Evolutionary conservation across 2,329 filamentous ascomycete genomes (phyloP).

Genomic region (Balansia obtecta): DNA sequence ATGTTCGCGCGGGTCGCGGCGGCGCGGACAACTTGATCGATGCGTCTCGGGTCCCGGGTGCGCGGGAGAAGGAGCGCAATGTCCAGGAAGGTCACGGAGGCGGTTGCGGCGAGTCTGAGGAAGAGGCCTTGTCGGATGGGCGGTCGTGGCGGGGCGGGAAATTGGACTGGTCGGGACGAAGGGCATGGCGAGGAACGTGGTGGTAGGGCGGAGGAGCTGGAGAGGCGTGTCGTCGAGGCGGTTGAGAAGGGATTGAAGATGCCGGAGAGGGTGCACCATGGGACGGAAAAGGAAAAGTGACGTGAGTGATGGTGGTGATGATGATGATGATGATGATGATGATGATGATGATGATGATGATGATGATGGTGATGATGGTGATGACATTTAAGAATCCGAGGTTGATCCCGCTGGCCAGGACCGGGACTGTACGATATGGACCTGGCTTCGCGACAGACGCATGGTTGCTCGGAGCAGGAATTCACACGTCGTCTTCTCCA

Average conservation of each 20-base stretch:
- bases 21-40: conserved; percentile 49
- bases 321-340: background rate
- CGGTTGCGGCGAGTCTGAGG: conserved; percentile 20
- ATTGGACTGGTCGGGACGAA: conserved; percentile 28
- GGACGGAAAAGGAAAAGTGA: conserved; percentile 8
- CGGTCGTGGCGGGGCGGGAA: conserved; percentile 47
- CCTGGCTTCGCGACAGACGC: too few relatives aligned
- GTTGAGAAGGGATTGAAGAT: conserved; percentile 35
- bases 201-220: conserved; percentile 25
- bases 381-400: too few relatives aligned
- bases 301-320: background rate
- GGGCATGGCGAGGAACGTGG: conserved; percentile 13
- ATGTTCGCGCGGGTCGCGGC: conserved; percentile 16
- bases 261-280: conserved; percentile 32
- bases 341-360: too few relatives aligned
- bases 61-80: conserved; percentile 22
- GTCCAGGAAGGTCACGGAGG: conserved; percentile 20
- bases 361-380: too few relatives aligned
- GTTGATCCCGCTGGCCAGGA: too few relatives aligned
- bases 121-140: conserved; percentile 13
- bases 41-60: conserved; percentile 19
- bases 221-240: conserved; percentile 29
- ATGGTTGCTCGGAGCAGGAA: too few relatives aligned
- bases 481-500: too few relatives aligned
- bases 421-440: too few relatives aligned